Percentiles rank a stretch among this genome's conserved stretches.
phyloP scores from a whole-genome alignment of 208 protist species.

The Crithidia fasciculata region DNA sequence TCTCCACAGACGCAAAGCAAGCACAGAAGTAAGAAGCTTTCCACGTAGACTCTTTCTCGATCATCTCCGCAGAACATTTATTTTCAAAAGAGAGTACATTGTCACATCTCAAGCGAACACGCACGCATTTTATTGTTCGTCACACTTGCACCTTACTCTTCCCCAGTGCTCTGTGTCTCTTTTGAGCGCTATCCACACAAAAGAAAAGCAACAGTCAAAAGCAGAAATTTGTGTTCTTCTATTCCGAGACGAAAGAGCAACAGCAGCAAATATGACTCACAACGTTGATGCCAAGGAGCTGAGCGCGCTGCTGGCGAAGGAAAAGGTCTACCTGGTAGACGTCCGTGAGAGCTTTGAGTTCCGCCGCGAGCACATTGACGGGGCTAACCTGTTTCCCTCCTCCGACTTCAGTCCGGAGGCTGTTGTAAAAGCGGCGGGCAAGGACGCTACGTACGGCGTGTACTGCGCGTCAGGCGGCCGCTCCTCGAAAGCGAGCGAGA shows the following conservation, averaged over 20 bases:
- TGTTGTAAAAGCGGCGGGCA: constrained; percentile 36
- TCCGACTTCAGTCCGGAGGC: constrained; percentile 32
- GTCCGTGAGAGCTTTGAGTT: constrained; percentile 52
- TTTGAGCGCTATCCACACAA: no score
- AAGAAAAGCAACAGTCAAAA: no score
- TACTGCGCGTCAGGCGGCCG: constrained; percentile 49
- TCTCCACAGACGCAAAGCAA: no score
- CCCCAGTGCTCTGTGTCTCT: no score
- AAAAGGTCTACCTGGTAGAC: constrained; percentile 46
- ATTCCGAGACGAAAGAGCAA: neutral
- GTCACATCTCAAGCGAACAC: no score
- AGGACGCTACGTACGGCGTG: constrained; percentile 31
- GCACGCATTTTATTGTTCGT: no score
- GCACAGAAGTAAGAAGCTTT: no score
- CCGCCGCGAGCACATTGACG: constrained; percentile 48
- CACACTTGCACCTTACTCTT: no score
- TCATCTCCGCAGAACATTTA: neutral
- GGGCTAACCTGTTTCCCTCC: constrained; percentile 36
- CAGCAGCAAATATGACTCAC: constrained; percentile 13
- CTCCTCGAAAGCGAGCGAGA: constrained; percentile 29
- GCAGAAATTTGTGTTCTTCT: neutral
- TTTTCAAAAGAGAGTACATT: neutral
- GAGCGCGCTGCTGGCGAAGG: constrained; percentile 24
- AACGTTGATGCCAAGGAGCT: constrained; percentile 35
- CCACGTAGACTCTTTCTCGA: no score